Base-by-base conservation (phyloP, 176 grass and related monocot genomes). In the Oryza rufipogon region DNA sequence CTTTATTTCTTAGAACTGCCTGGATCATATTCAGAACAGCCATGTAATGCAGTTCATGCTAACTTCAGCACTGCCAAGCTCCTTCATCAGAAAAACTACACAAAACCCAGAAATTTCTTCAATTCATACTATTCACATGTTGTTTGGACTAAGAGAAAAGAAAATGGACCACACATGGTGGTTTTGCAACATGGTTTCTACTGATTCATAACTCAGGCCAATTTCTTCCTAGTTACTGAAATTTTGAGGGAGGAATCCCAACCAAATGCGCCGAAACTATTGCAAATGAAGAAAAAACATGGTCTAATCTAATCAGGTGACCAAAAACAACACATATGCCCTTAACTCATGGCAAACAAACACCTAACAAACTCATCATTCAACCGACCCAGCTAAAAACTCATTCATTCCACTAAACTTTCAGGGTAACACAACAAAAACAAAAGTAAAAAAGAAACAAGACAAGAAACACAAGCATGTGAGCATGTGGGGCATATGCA, bases 381-480 rank as follows among this genome's bases (percentile, higher is more conserved):
- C 3, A 56, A 56, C 52, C 1, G 52, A 56, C 52, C 52, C 52
- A 56, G 52, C 16, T 56, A 56, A 56, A 54, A 56, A 56, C 67
- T 14, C 56, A 74, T 41, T 17, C 13, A 80, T 52, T 71, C 6
- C 44, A 69, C 17, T 17, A 63, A 28, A 12, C 16, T 8, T 11
- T 11, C 41, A 77, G 22, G 51, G 26, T 78, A 38, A n/a, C 65
- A 84, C 47, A 58, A 58, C 14, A 45, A 60, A 22, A 38, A 23
- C 44, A 66, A 46, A 64, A 3, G 47, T 9, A 58, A 19, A 4
- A 6, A 69, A 9, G 26, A 49, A 76, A 67, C 11, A 47, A 17
- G n/a, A 42, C 14, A 86, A 64, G 54, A 65, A 39, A 73, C 56
- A 52, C 19, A 75, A 74, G 42, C 45, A 73, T 75, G 47, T 28